Percentiles rank a stretch among this genome's conserved stretches.
Evolutionary conservation across 305 asterid species (phyloP).

Genomic region (Nicotiana rustica): DNA sequence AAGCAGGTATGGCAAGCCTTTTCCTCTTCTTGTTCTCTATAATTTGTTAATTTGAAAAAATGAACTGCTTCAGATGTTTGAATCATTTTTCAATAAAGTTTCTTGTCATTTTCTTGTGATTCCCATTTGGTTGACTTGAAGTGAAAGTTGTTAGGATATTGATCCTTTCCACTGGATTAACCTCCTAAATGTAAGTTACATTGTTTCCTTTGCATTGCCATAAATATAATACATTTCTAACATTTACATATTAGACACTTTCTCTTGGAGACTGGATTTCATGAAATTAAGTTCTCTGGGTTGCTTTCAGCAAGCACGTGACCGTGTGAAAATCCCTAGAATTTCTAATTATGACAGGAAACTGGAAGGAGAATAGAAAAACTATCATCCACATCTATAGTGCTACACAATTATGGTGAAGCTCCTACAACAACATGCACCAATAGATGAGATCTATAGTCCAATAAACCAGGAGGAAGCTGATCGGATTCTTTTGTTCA

Average conservation of each 20-base stretch:
- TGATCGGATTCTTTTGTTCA: background rate
- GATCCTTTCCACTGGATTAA: background rate
- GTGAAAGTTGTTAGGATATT: constrained; percentile 1
- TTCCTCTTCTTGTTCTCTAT: constrained; percentile 1
- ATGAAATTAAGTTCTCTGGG: constrained; percentile 13
- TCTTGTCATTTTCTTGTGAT: background rate
- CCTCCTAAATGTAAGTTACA: background rate
- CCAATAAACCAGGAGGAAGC: background rate
- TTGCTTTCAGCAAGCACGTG: background rate
- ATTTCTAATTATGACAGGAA: background rate
- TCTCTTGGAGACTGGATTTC: background rate
- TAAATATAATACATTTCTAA: background rate
- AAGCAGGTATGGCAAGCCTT: constrained; percentile 5
- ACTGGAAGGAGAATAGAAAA: background rate
- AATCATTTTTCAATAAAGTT: background rate
- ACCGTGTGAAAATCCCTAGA: background rate
- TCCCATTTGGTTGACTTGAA: background rate
- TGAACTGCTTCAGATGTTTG: background rate
- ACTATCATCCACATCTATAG: background rate
- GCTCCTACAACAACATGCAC: background rate
- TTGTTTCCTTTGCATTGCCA: background rate
- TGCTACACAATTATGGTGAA: background rate
- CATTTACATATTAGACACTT: background rate
- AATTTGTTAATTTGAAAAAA: background rate
- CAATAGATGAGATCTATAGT: background rate